Evolutionary conservation across 148 eudicot species (phyloP).

Genomic region (Rheum nobile): DNA sequence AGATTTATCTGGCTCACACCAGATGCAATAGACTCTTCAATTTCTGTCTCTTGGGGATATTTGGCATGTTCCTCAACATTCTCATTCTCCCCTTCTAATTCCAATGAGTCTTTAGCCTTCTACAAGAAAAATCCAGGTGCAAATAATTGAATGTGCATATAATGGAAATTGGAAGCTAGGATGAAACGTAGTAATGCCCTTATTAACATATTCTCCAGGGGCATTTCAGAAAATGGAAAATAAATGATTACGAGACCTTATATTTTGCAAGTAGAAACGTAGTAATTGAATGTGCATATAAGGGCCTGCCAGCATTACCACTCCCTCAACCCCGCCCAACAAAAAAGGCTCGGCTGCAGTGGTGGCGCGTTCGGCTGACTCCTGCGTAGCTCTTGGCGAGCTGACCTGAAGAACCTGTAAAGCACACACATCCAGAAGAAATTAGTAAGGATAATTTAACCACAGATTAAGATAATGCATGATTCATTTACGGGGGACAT

Average conservation of each 20-base stretch:
- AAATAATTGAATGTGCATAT: background rate
- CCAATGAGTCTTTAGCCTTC: constrained; percentile 31
- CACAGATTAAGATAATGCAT: background rate
- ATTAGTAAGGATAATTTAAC: constrained; percentile 6
- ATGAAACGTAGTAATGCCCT: background rate
- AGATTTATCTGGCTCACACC: constrained; percentile 50
- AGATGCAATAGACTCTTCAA: constrained; percentile 40
- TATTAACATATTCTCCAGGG: background rate
- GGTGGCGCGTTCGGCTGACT: no score
- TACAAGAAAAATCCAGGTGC: constrained; percentile 23
- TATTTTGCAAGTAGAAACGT: no score
- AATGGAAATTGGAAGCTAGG: background rate
- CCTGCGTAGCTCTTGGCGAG: no score
- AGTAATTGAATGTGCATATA: no score
- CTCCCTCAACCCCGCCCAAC: no score
- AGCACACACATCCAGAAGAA: background rate
- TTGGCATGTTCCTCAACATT: constrained; percentile 25
- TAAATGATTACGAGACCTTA: no score
- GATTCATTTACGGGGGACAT: background rate
- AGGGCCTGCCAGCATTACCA: no score
- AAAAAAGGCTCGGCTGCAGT: no score
- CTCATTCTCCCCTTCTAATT: constrained; percentile 26
- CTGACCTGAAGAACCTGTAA: no score
- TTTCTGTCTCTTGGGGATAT: constrained; percentile 27
- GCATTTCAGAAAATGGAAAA: background rate